Conservation (phyloP, 768 basidiomycete genomes). For the Russula foetens region DNA sequence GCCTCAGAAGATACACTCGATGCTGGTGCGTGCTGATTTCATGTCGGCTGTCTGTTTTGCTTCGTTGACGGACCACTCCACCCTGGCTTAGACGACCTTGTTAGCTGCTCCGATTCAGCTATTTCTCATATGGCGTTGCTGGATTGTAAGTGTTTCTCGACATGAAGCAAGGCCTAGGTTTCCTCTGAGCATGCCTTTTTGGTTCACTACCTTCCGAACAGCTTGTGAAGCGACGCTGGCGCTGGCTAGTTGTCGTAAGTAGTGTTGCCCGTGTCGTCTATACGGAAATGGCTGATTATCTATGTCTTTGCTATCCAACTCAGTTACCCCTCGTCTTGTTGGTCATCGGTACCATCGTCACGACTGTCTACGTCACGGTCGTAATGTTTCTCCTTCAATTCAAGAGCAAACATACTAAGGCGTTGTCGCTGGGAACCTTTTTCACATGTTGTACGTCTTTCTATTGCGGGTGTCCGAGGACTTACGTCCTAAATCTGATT, state of each 20-base stretch:
- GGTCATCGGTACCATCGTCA: conserved; percentile 1
- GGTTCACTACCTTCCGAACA: neutral
- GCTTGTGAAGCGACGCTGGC: neutral
- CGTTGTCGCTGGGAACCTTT: neutral
- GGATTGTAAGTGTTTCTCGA: conserved; percentile 19
- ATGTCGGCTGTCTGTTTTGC: too few species aligned
- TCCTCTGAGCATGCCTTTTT: neutral
- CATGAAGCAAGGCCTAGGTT: too few species aligned
- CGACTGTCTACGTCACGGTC: neutral
- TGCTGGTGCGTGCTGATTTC: neutral
- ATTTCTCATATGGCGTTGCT: conserved; percentile 26
- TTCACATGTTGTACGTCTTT: conserved; percentile 10
- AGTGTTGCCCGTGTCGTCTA: neutral
- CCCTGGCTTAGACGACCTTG: conserved; percentile 18
- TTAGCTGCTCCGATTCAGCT: conserved; percentile 25
- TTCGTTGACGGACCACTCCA: neutral
- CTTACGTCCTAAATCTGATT: neutral
- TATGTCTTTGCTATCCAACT: neutral
- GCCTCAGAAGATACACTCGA: conserved; percentile 7
- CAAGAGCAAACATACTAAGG: neutral
- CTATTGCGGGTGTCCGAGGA: too few species aligned
- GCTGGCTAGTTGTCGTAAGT: conserved; percentile 1
- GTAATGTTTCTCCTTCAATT: conserved; percentile 1
- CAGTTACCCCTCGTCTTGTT: conserved; percentile 3
- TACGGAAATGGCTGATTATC: neutral